Evolutionary conservation across 1,139 yeast genomes (phyloP), one percentile per base, ranked within the genome.

Genomic region (Groenewaldozyma sp.): DNA sequence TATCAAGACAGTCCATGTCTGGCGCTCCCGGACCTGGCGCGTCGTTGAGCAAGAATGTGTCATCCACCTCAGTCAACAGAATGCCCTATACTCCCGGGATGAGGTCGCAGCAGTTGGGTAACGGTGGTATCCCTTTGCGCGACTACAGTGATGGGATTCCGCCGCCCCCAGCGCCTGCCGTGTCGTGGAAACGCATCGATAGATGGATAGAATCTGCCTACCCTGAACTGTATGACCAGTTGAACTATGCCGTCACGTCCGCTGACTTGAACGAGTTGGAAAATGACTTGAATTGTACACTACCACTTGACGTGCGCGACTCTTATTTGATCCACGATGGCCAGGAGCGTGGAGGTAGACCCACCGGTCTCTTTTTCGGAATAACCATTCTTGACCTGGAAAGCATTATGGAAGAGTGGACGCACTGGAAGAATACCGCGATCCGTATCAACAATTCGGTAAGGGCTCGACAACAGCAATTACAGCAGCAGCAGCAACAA

Each of bases 201-300:
- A 60, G 65, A 31, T 82, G 88, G 83, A 65, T 82, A 45, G 93
- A 82, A 34, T 74, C 74, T 38, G 81, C 80, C 58, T 83, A 79
- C 55, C 91, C 94, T 1, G 94, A 83, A 58, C 71, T 83, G 42
- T 79, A 68, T 36, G 94, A 83, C 56, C 78, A 75, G 58, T 62
- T 83, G 53, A 73, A 76, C 49, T 73, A 71, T 44, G 83, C 84
- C 3, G 93, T 76, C 9, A 80, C 91, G 3, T 68, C 74, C 19
- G 81, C 82, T 24, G 94, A 83, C 58, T 68, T 83, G 55, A 78
- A 79, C 58, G 91, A 81, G 51, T 70, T 83, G 48, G 93, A 82
- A 56, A 72, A 72, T 45, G 93, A 82, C 56, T 65, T 81, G 51
- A 80, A 74, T 38, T 66, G 78, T 48, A 65, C 74, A 22, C 67